These are phyloP conservation scores for Aureobasidium sp. DNA, from an alignment of 2,329 filamentous ascomycete species.

Conservation along the genomic window DNA sequence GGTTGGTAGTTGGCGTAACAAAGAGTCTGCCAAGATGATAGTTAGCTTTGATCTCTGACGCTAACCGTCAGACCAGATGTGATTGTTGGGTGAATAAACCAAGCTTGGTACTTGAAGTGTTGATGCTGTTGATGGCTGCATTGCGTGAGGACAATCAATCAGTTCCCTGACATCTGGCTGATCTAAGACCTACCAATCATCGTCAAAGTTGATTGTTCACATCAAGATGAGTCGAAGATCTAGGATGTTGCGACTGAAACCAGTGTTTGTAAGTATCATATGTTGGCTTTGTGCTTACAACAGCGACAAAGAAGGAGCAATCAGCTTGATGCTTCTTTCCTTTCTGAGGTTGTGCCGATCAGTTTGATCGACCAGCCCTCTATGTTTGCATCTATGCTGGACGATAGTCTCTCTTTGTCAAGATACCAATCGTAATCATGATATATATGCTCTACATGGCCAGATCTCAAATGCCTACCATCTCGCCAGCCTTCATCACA, in stretches of 20 bases:
- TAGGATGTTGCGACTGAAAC: too few relatives aligned
- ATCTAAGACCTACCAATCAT: neutral
- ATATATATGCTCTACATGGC: neutral
- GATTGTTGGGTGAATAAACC: neutral
- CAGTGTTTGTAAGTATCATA: neutral
- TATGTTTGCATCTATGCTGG: neutral
- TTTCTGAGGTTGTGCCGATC: neutral
- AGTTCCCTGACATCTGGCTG: neutral
- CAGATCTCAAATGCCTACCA: neutral
- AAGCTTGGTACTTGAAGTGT: neutral
- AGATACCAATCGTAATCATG: neutral
- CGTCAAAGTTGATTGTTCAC: neutral
- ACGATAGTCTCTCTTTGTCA: neutral
- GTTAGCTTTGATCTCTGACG: neutral
- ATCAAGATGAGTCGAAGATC: neutral
- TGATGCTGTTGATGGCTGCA: neutral
- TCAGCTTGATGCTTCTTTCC: neutral
- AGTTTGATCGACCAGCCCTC: neutral
- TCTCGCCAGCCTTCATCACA: neutral
- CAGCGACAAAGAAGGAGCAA: neutral
- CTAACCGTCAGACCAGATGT: neutral
- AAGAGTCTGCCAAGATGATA: neutral
- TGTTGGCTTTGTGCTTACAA: neutral
- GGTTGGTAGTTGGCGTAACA: neutral
- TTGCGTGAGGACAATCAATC: neutral